These are phyloP conservation scores for Fraxinus quadrangulata DNA, from an alignment of 257 asterid species.

Conservation along the genomic window DNA sequence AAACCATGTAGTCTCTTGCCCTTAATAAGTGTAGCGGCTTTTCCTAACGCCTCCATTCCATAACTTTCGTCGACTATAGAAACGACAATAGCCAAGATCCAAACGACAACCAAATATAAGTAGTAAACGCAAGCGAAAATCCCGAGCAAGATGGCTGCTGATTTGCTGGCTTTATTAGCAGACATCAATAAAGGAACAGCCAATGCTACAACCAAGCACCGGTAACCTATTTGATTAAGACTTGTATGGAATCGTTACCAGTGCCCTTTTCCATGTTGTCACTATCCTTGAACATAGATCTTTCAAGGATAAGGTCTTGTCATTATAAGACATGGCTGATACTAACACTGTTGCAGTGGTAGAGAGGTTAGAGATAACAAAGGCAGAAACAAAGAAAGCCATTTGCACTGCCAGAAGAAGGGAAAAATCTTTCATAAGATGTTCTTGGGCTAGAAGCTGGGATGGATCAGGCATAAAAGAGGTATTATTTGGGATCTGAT, in stretches of 20 bases:
- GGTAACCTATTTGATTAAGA: constrained; percentile 32
- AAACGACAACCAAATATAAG: constrained; percentile 23
- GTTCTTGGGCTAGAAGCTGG: background rate
- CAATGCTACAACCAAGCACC: background rate
- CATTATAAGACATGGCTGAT: constrained; percentile 36
- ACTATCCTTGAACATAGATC: constrained; percentile 29
- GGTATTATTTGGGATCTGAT: background rate
- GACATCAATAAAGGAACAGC: background rate
- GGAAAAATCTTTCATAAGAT: constrained; percentile 21
- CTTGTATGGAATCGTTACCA: constrained; percentile 31
- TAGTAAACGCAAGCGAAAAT: constrained; percentile 1
- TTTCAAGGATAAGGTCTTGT: constrained; percentile 25
- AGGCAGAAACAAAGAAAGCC: constrained; percentile 25
- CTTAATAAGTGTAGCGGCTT: constrained; percentile 38
- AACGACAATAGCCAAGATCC: constrained; percentile 34
- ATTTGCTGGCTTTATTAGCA: constrained; percentile 19
- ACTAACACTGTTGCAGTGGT: constrained; percentile 31
- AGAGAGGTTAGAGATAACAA: constrained; percentile 37
- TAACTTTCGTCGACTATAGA: constrained; percentile 42
- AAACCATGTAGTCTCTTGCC: constrained; percentile 51
- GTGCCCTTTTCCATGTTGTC: constrained; percentile 34
- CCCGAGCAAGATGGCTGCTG: constrained; percentile 5
- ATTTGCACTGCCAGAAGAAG: constrained; percentile 28
- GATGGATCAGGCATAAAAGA: background rate
- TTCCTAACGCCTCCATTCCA: constrained; percentile 47